These are phyloP conservation scores for Lentinula detonsa DNA, from an alignment of 768 basidiomycete species.

Conservation along the genomic window DNA sequence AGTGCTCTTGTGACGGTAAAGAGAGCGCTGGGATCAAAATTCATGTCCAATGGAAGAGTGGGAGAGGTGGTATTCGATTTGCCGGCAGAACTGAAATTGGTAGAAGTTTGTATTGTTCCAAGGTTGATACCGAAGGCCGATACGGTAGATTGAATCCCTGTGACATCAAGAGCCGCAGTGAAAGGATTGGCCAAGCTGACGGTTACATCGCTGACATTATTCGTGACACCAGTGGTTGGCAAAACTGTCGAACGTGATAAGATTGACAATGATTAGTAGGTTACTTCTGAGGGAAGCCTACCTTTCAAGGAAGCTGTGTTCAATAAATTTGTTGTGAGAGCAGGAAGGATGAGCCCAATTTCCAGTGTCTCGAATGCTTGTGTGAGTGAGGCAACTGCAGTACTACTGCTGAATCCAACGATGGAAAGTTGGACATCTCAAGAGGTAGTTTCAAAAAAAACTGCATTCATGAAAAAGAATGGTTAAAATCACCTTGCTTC, in stretches of 20 bases:
- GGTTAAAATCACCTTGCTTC: conserved; percentile 35
- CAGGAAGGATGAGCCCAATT: conserved; percentile 53
- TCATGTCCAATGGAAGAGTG: conserved; percentile 53
- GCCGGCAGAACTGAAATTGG: conserved; percentile 45
- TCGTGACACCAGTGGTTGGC: conserved; percentile 51
- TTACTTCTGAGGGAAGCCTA: conserved; percentile 15
- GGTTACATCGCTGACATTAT: conserved; percentile 61
- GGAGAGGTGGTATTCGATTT: conserved; percentile 55
- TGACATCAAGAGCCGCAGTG: conserved; percentile 51
- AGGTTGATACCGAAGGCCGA: conserved; percentile 54
- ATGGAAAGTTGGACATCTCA: conserved; percentile 54
- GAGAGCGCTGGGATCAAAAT: conserved; percentile 59
- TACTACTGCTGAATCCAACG: conserved; percentile 54
- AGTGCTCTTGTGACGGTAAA: conserved; percentile 68
- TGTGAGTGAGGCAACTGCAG: conserved; percentile 48
- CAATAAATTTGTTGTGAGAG: conserved; percentile 50
- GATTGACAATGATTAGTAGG: background rate
- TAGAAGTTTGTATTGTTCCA: conserved; percentile 51
- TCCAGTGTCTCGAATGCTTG: conserved; percentile 58
- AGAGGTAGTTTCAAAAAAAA: background rate
- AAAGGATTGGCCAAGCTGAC: conserved; percentile 66
- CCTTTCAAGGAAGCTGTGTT: conserved; percentile 49
- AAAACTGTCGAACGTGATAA: conserved; percentile 36
- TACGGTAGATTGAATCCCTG: conserved; percentile 53
- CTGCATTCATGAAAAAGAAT: background rate